Conservation (phyloP, 768 basidiomycete species). For the Phanerochaete carnosa region DNA sequence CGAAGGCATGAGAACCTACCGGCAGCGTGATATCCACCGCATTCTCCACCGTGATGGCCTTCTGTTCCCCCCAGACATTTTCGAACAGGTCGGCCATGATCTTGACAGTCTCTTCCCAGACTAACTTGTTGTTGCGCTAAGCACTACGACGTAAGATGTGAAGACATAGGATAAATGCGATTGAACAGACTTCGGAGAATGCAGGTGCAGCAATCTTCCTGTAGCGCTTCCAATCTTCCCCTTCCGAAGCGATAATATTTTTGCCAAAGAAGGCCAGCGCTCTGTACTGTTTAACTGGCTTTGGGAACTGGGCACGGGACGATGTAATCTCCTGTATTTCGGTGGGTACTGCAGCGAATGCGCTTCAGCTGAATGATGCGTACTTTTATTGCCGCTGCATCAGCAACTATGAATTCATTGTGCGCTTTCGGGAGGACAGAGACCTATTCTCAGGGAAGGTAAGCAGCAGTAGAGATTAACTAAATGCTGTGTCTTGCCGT, state of each 20-base stretch:
- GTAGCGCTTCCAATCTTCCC: constrained; percentile 65
- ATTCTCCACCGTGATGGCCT: constrained; percentile 42
- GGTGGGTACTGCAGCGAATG: neutral
- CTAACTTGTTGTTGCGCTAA: constrained; percentile 40
- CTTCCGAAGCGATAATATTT: constrained; percentile 64
- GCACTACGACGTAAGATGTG: neutral
- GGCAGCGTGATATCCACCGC: constrained; percentile 51
- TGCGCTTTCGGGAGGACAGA: constrained; percentile 2
- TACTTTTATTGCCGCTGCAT: constrained; percentile 16
- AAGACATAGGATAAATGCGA: neutral
- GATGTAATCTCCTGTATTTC: constrained; percentile 44
- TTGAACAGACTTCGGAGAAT: constrained; percentile 44
- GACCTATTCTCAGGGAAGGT: neutral
- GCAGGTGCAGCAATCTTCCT: constrained; percentile 59
- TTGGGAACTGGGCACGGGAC: constrained; percentile 53
- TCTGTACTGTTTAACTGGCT: constrained; percentile 46
- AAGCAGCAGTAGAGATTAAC: neutral
- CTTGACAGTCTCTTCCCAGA: constrained; percentile 35
- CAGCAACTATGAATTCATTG: constrained; percentile 4
- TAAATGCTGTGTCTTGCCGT: constrained; percentile 7
- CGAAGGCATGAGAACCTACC: constrained; percentile 27
- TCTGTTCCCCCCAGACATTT: constrained; percentile 43
- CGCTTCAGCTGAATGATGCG: neutral
- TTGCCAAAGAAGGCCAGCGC: constrained; percentile 48
- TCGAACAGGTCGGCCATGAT: constrained; percentile 31